A percentile compares a stretch with the other conserved stretches of the same genome.
Evolutionary conservation across 768 basidiomycete genomes (phyloP).

Genomic region (Mycena rebaudengoi): DNA sequence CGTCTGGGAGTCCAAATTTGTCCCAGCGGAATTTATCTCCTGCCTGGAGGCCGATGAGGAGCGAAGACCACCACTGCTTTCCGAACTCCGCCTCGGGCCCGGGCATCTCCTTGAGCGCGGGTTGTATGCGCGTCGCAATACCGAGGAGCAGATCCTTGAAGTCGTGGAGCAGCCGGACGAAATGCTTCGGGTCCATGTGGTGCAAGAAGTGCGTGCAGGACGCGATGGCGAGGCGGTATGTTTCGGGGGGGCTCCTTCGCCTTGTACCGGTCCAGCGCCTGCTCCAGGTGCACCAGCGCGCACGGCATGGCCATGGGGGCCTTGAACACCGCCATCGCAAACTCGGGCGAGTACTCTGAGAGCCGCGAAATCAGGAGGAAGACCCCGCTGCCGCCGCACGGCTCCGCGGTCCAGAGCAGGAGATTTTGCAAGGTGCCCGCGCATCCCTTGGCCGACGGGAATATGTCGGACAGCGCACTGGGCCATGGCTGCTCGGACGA

Average conservation of each 20-base stretch:
- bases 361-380: slow-evolving; percentile 14
- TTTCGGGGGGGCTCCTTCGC: background rate
- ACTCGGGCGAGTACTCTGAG: background rate
- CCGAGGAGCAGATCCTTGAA: slow-evolving; percentile 1
- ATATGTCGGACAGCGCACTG: background rate
- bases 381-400: slow-evolving; percentile 4
- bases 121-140: background rate
- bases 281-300: slow-evolving; percentile 10
- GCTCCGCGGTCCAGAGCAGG: slow-evolving; percentile 3
- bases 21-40: slow-evolving; percentile 3
- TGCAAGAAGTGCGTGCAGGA: slow-evolving; percentile 11
- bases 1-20: background rate
- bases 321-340: background rate
- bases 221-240: slow-evolving; percentile 13
- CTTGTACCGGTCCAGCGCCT: slow-evolving; percentile 6
- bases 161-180: slow-evolving; percentile 2
- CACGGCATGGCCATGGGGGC: background rate
- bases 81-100: slow-evolving; percentile 8
- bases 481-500: slow-evolving; percentile 2
- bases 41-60: background rate
- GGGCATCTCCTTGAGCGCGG: slow-evolving; percentile 7
- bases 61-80: background rate
- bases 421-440: slow-evolving; percentile 2
- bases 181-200: background rate
- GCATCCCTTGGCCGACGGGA: background rate